Evolutionary conservation across 208 protist species (phyloP).

Genomic region (Trichomonas vaginalis): DNA sequence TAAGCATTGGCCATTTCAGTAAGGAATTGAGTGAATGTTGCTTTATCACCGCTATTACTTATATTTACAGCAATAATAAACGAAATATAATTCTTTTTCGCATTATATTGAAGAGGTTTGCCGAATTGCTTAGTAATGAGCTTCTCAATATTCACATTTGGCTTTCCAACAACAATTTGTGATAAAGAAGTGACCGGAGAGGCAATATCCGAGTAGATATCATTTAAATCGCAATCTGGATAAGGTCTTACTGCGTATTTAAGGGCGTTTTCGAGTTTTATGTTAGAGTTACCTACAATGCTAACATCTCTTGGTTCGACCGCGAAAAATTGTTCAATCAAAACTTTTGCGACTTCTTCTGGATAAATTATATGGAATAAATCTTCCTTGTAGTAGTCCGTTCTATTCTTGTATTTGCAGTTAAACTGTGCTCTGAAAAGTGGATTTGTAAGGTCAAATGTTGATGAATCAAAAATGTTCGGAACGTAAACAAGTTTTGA

Average conservation of each 20-base stretch:
- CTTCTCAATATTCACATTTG: background rate
- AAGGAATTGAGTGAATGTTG: background rate
- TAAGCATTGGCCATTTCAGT: background rate
- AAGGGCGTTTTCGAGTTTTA: background rate
- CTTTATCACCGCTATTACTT: background rate
- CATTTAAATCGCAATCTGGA: background rate
- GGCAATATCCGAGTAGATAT: background rate
- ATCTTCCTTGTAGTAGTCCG: background rate
- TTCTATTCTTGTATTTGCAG: background rate
- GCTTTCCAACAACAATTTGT: background rate
- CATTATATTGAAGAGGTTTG: background rate
- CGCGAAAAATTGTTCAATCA: background rate
- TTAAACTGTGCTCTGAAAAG: background rate
- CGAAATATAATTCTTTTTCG: background rate
- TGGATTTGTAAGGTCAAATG: background rate
- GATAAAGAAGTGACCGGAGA: background rate
- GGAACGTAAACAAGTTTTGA: background rate
- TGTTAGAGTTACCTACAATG: background rate
- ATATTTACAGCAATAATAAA: background rate
- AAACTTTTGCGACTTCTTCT: background rate
- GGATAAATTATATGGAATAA: background rate
- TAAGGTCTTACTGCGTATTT: background rate
- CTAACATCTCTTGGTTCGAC: background rate
- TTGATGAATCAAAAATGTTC: background rate
- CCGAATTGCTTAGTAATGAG: background rate